A percentile compares a stretch with the other conserved stretches of the same genome.
Evolutionary conservation across 2,329 filamentous ascomycete species (phyloP).

Genomic region (Epichloe glyceriae): DNA sequence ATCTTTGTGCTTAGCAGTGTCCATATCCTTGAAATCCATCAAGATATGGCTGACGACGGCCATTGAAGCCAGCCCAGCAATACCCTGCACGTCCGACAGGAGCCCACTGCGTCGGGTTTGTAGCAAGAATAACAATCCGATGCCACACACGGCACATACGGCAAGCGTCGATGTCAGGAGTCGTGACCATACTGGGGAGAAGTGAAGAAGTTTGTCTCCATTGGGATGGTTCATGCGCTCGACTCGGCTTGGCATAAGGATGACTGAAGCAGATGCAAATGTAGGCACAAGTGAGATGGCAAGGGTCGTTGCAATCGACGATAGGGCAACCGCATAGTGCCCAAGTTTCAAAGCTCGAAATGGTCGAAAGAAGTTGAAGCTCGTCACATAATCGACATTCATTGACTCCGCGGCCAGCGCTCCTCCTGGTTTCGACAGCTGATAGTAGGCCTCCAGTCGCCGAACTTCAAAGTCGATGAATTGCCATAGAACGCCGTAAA

Average conservation of each 20-base stretch:
- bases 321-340: slow-evolving; percentile 57
- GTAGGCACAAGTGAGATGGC: slow-evolving; percentile 58
- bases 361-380: slow-evolving; percentile 52
- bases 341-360: slow-evolving; percentile 46
- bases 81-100: slow-evolving; percentile 55
- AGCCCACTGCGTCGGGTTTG: slow-evolving; percentile 52
- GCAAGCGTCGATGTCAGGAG: slow-evolving; percentile 43
- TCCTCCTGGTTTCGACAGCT: slow-evolving; percentile 46
- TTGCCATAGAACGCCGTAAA: slow-evolving; percentile 53
- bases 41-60: slow-evolving; percentile 61
- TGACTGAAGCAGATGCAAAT: slow-evolving; percentile 48
- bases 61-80: slow-evolving; percentile 64
- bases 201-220: slow-evolving; percentile 38
- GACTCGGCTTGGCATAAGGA: slow-evolving; percentile 39
- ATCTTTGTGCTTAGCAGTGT: slow-evolving; percentile 50
- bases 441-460: slow-evolving; percentile 54
- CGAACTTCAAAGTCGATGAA: slow-evolving; percentile 53
- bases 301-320: slow-evolving; percentile 50
- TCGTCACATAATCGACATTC: slow-evolving; percentile 62
- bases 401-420: slow-evolving; percentile 52
- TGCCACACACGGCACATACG: slow-evolving; percentile 44
- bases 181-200: slow-evolving; percentile 48
- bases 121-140: slow-evolving; percentile 46
- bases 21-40: slow-evolving; percentile 60
- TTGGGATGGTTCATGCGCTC: slow-evolving; percentile 28